Evolutionary conservation across 2,329 filamentous ascomycete genomes (phyloP).

Genomic region (Diaporthe vaccinii): DNA sequence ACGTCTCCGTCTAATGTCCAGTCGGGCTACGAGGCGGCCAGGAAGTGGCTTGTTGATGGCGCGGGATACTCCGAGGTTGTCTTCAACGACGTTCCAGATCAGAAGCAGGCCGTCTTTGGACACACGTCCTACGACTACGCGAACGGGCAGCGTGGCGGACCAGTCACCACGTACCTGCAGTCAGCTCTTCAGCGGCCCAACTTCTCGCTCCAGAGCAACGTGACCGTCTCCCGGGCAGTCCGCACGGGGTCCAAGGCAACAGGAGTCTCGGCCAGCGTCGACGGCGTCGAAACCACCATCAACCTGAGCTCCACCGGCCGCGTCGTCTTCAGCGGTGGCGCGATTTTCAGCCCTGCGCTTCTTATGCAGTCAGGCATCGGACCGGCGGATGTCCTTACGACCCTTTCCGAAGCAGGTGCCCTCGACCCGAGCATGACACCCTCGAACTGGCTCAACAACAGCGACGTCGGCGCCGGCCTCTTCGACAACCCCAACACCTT

Average conservation of each 20-base stretch:
- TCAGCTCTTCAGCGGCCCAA: slow-evolving; percentile 71
- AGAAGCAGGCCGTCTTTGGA: slow-evolving; percentile 76
- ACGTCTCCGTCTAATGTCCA: slow-evolving; percentile 77
- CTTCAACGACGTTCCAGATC: slow-evolving; percentile 66
- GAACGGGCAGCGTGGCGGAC: slow-evolving; percentile 76
- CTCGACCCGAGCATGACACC: slow-evolving; percentile 45
- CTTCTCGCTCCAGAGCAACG: slow-evolving; percentile 77
- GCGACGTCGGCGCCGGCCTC: slow-evolving; percentile 61
- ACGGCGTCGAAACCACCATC: slow-evolving; percentile 54
- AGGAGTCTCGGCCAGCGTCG: slow-evolving; percentile 65
- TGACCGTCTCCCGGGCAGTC: slow-evolving; percentile 73
- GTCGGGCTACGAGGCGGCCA: slow-evolving; percentile 67
- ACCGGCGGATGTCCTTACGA: slow-evolving; percentile 44
- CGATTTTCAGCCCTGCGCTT: slow-evolving; percentile 49
- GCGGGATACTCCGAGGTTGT: slow-evolving; percentile 75
- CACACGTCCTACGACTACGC: slow-evolving; percentile 77
- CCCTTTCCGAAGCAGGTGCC: slow-evolving; percentile 31
- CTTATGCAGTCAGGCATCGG: slow-evolving; percentile 58
- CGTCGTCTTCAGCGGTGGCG: slow-evolving; percentile 54
- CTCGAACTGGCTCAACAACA: slow-evolving; percentile 63
- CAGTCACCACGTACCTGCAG: slow-evolving; percentile 79
- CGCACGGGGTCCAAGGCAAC: slow-evolving; percentile 73
- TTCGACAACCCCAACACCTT: slow-evolving; percentile 71
- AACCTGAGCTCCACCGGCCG: slow-evolving; percentile 50
- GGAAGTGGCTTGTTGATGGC: slow-evolving; percentile 64